These are phyloP conservation scores for Gynostemma pentaphyllum DNA, from an alignment of 306 rosid species.

Conservation along the genomic window DNA sequence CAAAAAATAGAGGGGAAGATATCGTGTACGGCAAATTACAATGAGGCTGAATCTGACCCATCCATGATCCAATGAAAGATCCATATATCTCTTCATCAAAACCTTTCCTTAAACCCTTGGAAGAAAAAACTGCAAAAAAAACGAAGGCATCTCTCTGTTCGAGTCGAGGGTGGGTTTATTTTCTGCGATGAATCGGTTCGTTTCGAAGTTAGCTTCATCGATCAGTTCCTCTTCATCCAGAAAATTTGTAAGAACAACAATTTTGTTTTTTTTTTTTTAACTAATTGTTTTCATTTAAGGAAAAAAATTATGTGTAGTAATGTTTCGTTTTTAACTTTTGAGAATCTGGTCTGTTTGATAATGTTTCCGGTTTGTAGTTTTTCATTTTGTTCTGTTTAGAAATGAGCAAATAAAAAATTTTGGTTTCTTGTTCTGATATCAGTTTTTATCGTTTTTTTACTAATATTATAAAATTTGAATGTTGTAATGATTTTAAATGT, in stretches of 20 bases:
- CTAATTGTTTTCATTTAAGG: no score
- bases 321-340: no score
- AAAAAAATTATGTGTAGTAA: no score
- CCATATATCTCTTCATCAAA: constrained; percentile 4
- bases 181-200: constrained; percentile 59
- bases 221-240: constrained; percentile 34
- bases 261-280: no score
- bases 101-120: constrained; percentile 26
- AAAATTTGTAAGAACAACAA: constrained; percentile 39
- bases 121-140: neutral
- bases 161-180: neutral
- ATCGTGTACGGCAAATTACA: neutral
- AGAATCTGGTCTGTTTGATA: no score
- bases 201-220: constrained; percentile 52
- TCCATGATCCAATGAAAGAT: neutral
- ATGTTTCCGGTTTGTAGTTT: no score
- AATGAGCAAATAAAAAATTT: no score
- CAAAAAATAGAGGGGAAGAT: neutral
- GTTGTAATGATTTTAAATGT: no score
- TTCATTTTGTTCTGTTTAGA: no score
- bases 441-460: no score
- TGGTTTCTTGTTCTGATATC: no score
- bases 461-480: no score
- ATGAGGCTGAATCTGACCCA: neutral
- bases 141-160: neutral